Percentiles rank a stretch among this genome's conserved stretches.
These are phyloP conservation scores for Asclepias syriaca DNA, from an alignment of 257 asterid species.

Conservation along the genomic window DNA sequence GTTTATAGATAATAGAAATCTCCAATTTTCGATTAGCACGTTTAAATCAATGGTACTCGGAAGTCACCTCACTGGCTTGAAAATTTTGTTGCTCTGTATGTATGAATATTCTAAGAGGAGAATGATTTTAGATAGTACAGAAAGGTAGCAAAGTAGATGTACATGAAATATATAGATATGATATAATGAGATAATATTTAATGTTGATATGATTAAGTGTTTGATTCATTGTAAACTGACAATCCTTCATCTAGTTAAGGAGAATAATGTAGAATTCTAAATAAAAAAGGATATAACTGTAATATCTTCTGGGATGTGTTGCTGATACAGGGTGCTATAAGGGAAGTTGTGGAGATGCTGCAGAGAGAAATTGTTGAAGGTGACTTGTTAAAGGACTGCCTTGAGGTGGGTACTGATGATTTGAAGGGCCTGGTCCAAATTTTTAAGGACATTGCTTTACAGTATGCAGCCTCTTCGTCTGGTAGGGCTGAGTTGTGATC, in stretches of 20 bases:
- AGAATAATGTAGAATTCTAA: not conserved
- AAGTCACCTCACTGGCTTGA: too few relatives aligned
- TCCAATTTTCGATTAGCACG: not conserved
- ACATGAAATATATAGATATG: too few relatives aligned
- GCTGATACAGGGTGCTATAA: conserved; percentile 52
- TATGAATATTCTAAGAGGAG: not conserved
- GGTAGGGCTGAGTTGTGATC: conserved; percentile 44
- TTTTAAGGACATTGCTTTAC: conserved; percentile 50
- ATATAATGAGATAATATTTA: not conserved
- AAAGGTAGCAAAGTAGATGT: not conserved
- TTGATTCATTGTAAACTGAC: not conserved
- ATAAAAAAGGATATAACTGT: not conserved
- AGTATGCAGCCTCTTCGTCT: conserved; percentile 36
- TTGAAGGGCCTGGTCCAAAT: conserved; percentile 48
- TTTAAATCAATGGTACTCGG: too few relatives aligned
- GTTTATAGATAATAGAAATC: not conserved
- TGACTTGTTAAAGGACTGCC: conserved; percentile 66
- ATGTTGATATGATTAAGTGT: not conserved
- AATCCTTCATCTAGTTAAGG: not conserved
- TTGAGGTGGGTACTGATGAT: conserved; percentile 60
- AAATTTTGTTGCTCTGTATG: not conserved
- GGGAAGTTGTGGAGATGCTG: conserved; percentile 44
- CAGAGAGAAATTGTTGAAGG: conserved; percentile 65
- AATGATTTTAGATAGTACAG: not conserved
- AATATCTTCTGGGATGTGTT: not conserved